Base-by-base conservation (phyloP, 257 asterid species). In the Ligustrum vulgare region DNA sequence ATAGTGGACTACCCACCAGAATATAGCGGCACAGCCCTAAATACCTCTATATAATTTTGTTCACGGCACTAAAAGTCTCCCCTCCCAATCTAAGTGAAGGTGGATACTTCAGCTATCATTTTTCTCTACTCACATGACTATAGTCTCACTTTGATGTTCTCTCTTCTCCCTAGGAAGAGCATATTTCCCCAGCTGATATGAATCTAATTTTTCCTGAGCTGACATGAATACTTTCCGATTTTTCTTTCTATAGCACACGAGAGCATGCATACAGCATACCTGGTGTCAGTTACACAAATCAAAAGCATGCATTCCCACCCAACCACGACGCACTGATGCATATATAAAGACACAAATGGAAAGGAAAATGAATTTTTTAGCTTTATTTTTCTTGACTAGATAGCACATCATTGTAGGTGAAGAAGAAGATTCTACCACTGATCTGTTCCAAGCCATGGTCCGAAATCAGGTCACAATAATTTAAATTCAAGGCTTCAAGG, bases 381-480 rank as follows among this genome's bases (percentile, higher is more conserved):
- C 54, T 45, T 12, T 45, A 45, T 12, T 45, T 45, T 45, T 45
- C 54, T 34, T 45, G 54, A 45, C 0, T 45, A 9, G 54, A 45
- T 45, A 28, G 31, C 31, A 45, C 54, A 45, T 45, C 16, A 4
- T 45, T 45, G 54, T 3, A 45, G 16, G 54, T 70, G 39, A 69
- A 32, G 47, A 67, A 54, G 63, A 64, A 63, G 60, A 25, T 75
- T 47, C 16, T 79, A 95, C 99, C 92, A 67, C 85, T 86, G n/a
- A 93, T 78, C 71, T 80, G 88, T 76, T 84, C 86, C 80, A 95
- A 81, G 15, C 99, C 96, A 65, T 62, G 83, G 87, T 91, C 92
- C 0, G 97, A 86, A 74, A 95, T 91, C 82, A 76, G 91, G 49
- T 90, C 96, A 71, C 99, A 95, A 54, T 81, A 93, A 80, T 93